These are phyloP conservation scores for Ilex aquifolium DNA, from an alignment of 257 asterid genomes.

Conservation along the genomic window DNA sequence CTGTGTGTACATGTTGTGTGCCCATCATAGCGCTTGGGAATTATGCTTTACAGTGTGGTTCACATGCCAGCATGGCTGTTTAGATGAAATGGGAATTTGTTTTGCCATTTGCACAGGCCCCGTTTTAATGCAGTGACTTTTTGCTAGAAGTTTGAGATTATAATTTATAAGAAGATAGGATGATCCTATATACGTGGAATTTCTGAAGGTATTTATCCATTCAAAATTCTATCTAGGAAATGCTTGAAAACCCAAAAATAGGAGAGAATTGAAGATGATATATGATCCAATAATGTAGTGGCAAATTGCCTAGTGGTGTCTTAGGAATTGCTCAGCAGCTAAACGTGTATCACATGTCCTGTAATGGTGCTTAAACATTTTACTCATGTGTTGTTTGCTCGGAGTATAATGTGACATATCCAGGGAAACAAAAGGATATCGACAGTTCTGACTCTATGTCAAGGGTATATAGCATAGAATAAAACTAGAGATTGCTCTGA, in stretches of 20 bases:
- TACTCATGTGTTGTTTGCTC: too few species aligned
- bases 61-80: neutral
- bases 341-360: too few species aligned
- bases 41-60: neutral
- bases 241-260: neutral
- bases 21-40: neutral
- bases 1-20: conserved; percentile 1
- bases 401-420: too few species aligned
- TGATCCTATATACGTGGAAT: neutral
- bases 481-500: too few species aligned
- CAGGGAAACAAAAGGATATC: too few species aligned
- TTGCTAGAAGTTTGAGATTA: neutral
- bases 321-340: too few species aligned
- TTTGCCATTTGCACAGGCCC: neutral
- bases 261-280: too few species aligned
- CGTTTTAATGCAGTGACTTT: neutral
- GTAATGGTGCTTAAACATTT: too few species aligned
- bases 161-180: neutral
- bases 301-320: too few species aligned
- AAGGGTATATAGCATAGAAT: too few species aligned
- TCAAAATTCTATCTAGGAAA: neutral
- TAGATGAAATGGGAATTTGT: neutral
- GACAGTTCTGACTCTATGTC: too few species aligned
- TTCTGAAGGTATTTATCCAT: neutral
- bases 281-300: too few species aligned